Base-by-base conservation (phyloP, 495 filamentous ascomycete genomes). In the Letharia columbiana region DNA sequence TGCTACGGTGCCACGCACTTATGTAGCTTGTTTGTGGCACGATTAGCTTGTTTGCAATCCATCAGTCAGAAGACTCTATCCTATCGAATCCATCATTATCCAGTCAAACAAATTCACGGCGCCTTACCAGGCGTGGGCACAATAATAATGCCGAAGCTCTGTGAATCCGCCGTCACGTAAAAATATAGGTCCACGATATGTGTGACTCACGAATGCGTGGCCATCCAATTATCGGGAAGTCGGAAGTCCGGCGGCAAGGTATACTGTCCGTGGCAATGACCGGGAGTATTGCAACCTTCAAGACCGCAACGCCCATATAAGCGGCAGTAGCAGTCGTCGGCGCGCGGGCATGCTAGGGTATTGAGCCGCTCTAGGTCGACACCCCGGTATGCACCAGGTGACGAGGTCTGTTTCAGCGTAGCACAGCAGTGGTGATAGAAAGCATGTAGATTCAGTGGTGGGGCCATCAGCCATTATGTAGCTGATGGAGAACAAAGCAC, bases 331-430 rank as follows among this genome's bases (percentile, higher is more conserved):
- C 78, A 80, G 1, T 78, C 77, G 20, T 72, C 63, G 2, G 77
- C 78, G 62, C 63, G 69, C 18, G 78, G 78, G 68, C 78, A 80
- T 40, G 77, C 73, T 47, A 69, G 66, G 31, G 56, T 47, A 69
- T 80, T 79, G 33, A 80, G 66, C n/a, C 67, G 62, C 65, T 79
- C 75, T 33, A 87, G 73, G 41, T 81, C 74, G 40, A 82, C 72
- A 23, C 75, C 76, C 4, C 42, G 62, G 88, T 23, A 12, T 15
- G 15, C 76, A 9, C 41, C 64, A 88, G 15, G 18, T 20, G 18
- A 20, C 44, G 44, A 47, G 3, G 20, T 20, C 44, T 5, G n/a
- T n/a, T n/a, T 28, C 23, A 28, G 23, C 23, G 23, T 28, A 28
- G 23, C 23, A 28, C 23, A 28, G 23, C 23, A 28, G 23, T 28